Percentiles rank a stretch among this genome's conserved stretches.
These are phyloP conservation scores for Scleromitrula shiraiana DNA, from an alignment of 2,329 filamentous ascomycete species.

Conservation along the genomic window DNA sequence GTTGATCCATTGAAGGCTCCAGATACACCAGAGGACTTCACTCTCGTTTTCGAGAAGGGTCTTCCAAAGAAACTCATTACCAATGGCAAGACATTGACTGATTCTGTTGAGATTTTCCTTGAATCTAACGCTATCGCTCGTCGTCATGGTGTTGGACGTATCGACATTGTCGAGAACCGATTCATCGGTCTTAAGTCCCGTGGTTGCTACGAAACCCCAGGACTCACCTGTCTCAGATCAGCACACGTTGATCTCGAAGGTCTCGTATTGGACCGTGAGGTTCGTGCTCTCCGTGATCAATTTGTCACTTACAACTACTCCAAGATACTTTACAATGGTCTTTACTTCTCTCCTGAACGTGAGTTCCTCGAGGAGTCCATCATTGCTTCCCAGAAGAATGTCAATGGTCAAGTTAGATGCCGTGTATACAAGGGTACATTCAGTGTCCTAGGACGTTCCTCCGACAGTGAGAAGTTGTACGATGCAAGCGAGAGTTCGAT, in stretches of 20 bases:
- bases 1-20: conserved; percentile 62
- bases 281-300: conserved; percentile 62
- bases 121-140: conserved; percentile 63
- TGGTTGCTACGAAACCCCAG: conserved; percentile 63
- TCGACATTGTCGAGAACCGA: conserved; percentile 78
- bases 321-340: conserved; percentile 51
- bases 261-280: conserved; percentile 59
- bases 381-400: conserved; percentile 48
- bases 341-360: conserved; percentile 61
- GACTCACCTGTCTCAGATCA: conserved; percentile 27
- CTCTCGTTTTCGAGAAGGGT: conserved; percentile 65
- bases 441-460: conserved; percentile 43
- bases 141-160: conserved; percentile 66
- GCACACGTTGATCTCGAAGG: conserved; percentile 51
- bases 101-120: conserved; percentile 64
- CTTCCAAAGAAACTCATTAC: conserved; percentile 58
- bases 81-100: conserved; percentile 55
- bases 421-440: conserved; percentile 60
- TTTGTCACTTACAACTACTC: conserved; percentile 60
- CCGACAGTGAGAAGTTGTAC: conserved; percentile 63
- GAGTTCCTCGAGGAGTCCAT: conserved; percentile 63
- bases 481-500: conserved; percentile 57
- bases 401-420: conserved; percentile 52
- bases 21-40: conserved; percentile 63
- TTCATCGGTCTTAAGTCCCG: conserved; percentile 74